Base-by-base conservation (phyloP, 2,329 filamentous ascomycete genomes). In the Fusarium nanum region DNA sequence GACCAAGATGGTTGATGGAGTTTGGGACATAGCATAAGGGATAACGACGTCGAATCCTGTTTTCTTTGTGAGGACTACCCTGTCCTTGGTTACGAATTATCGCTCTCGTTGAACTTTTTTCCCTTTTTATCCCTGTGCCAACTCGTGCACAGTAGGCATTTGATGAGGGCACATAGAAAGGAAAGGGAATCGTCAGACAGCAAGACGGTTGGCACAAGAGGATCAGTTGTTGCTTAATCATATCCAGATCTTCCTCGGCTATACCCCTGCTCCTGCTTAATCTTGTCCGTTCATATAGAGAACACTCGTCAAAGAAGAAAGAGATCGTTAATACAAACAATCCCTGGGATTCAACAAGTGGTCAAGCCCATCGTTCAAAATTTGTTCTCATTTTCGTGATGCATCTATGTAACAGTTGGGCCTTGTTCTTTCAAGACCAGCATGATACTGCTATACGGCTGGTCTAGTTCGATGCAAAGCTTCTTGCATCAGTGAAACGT, bases 1-100 rank as follows among this genome's bases (percentile, higher is more conserved):
- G 62, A 68, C 52, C 64, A 64, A 66, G 57, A 60, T 60, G 68
- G 42, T 69, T 46, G 56, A 52, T 57, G 73, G 71, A 73, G 73
- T 75, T 75, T 73, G 48, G 60, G 68, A 58, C 58, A 71, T 63
- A 53, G 50, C 53, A 57, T 34, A 46, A 52, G 60, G 60, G 63
- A 68, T 63, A 58, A 56, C 55, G 62, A 52, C 46, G 61, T 68
- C 66, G 49, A 62, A 65, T 63, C 50, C 53, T 41, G 28, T 45
- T 74, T 68, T 70, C 57, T 71, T 63, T 69, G 44, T 56, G 44
- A 58, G 60, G 64, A 55, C 60, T 56, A 47, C 46, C 30, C 40
- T 22, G 70, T 59, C 53, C 54, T 50, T 61, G 27, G 47, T 67
- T 54, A 58, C 46, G 52, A 67, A 52, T 46, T 41, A 58, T 34